Conservation (phyloP, 2,329 filamentous ascomycete species). For the Pseudogymnoascus sp. region DNA sequence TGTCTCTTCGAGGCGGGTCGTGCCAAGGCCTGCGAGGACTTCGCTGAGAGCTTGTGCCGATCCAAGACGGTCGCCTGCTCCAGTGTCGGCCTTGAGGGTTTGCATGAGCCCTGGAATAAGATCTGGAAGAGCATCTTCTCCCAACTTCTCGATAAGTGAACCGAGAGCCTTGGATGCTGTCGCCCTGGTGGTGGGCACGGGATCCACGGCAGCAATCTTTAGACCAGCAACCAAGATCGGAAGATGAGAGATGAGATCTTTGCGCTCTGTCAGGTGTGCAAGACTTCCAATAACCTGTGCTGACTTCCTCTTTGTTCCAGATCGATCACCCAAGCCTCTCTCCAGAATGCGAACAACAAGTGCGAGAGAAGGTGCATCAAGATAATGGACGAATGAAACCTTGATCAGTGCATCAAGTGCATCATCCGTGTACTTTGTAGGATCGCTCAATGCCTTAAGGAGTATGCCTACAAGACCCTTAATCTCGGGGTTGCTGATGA, state of each 20-base stretch:
- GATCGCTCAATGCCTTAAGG: conserved; percentile 92
- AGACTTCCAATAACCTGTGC: conserved; percentile 96
- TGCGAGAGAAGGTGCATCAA: conserved; percentile 93
- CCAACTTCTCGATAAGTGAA: conserved; percentile 94
- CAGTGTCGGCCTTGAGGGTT: conserved; percentile 93
- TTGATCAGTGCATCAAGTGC: conserved; percentile 92
- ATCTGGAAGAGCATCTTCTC: conserved; percentile 92
- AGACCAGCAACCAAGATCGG: conserved; percentile 88
- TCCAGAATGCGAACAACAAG: conserved; percentile 93
- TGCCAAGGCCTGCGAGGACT: conserved; percentile 90
- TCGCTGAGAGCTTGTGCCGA: conserved; percentile 95
- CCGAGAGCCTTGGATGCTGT: conserved; percentile 94
- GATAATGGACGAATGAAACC: conserved; percentile 95
- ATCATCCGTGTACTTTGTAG: conserved; percentile 93
- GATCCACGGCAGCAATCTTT: conserved; percentile 83
- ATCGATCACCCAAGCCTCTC: conserved; percentile 82
- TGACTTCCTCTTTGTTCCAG: conserved; percentile 91
- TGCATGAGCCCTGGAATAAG: conserved; percentile 97
- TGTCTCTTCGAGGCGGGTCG: conserved; percentile 86
- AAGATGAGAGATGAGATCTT: conserved; percentile 83
- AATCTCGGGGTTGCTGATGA: conserved; percentile 96
- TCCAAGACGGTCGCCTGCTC: conserved; percentile 89
- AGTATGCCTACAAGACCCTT: conserved; percentile 86
- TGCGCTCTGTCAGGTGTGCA: conserved; percentile 92
- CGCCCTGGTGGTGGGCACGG: conserved; percentile 90